Base-by-base conservation (phyloP, 805 yeast species). In the Yamadazyma akitaensis region DNA sequence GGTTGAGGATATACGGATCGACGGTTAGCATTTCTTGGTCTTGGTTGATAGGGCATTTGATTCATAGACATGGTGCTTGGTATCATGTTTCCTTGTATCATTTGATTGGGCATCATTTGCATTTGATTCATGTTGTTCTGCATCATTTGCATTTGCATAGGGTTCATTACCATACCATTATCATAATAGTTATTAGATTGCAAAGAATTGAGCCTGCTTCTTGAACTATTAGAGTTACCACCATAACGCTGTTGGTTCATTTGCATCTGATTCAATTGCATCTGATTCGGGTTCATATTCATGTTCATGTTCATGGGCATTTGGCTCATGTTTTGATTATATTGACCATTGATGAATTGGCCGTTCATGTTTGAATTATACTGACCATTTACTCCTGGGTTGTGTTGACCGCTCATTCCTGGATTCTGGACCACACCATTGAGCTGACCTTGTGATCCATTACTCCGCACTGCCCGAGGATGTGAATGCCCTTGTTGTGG, bases 1-100 rank as follows among this genome's bases (percentile, higher is more conserved):
- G 66, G 60, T 16, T 51, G 39, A 6, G 70, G 65, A 51, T 61
- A 63, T 7, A 58, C 66, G 0, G 74, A 68, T 26, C 74, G 61
- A 38, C 76, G 65, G 49, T 65, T 67, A 26, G 45, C 55, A 43
- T 60, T 62, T 53, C 66, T 68, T 24, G 67, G 61, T 24, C 53
- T 46, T 26, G 35, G 42, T 53, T 54, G 46, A 40, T 42, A 49
- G 19, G 47, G 46, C 45, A 37, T 46, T 33, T 44, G 51, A 16
- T 42, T 44, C 45, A 44, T 26, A 16, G 32, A 33, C 51, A 47
- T 47, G 6, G 19, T n/a, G 30, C 16, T 40, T 28, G 37, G 47
- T 38, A n/a, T 38, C 44, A 33, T 50, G 28, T 37, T 34, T 16
- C 25, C 21, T 16, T 18, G 37, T 35, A 35, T 34, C 46, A 35